Evolutionary conservation across 2,329 filamentous ascomycete genomes (phyloP).

Genomic region (Nemania bipapillata): DNA sequence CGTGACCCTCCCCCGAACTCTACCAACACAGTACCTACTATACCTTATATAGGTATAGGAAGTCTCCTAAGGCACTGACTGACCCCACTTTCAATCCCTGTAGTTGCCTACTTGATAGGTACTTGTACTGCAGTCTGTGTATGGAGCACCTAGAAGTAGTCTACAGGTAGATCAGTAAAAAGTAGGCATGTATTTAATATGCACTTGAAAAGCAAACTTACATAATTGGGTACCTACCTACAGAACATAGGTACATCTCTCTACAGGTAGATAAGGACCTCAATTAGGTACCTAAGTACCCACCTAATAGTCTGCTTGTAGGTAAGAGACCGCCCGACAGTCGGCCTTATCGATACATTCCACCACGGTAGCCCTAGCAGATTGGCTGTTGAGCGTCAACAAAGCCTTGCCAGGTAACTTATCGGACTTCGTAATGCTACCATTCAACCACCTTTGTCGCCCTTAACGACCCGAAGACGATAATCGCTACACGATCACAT

Average conservation of each 20-base stretch:
- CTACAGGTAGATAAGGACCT: too few species aligned
- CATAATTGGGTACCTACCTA: background rate
- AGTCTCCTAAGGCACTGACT: background rate
- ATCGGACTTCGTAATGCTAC: background rate
- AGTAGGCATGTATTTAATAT: too few species aligned
- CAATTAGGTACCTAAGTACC: too few species aligned
- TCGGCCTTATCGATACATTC: constrained; percentile 12
- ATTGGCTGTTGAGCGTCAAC: background rate
- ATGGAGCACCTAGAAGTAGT: too few species aligned
- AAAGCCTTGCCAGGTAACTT: background rate
- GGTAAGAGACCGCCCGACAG: background rate
- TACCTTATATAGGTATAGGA: background rate
- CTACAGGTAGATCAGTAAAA: too few species aligned
- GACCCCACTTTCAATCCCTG: background rate
- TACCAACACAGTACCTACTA: too few species aligned
- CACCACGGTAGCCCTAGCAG: too few species aligned
- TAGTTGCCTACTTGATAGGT: background rate
- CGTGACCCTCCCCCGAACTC: constrained; percentile 13
- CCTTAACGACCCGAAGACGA: background rate
- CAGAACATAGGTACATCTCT: background rate
- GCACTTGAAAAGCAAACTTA: too few species aligned
- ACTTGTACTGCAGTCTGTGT: background rate
- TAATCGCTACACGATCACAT: constrained; percentile 3
- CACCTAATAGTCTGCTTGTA: too few species aligned
- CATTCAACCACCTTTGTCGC: background rate